Base-by-base conservation (phyloP, 1,139 yeast species). In the Candida sojae region DNA sequence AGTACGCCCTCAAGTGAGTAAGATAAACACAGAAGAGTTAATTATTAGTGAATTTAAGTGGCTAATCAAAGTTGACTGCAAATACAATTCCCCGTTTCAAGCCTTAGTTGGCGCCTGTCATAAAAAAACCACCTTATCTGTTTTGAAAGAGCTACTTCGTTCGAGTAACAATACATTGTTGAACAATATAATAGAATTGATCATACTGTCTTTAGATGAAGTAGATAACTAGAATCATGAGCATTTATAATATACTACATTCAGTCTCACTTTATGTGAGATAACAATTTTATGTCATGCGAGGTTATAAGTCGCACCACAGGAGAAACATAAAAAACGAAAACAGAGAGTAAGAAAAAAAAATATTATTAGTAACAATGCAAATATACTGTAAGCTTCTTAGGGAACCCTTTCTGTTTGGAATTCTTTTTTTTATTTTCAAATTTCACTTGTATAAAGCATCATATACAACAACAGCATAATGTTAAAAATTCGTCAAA, bases 401-500 rank as follows among this genome's bases (percentile, higher is more conserved):
- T 17, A 17, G 21, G 21, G 21, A 17, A 17, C 26, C 30, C 13
- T 12, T n/a, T 38, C 41, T 12, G 21, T 17, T 17, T 17, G 21
- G 21, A 17, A 17, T 17, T 17, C n/a, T n/a, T 26, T n/a, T 17
- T 35, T 10, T 13, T 1, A 35, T 26, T 4, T 17, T n/a, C 13
- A 23, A 33, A 12, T 10, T 21, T 12, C 10, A 21, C 30, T 11
- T n/a, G n/a, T 28, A 17, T 39, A 17, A 29, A 17, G 21, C 3
- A 17, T 17, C 21, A 17, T 17, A 26, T 8, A n/a, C 26, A 6
- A 13, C 44, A 39, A 17, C 21, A 8, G 13, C 23, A 28, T 13
- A 10, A 56, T 56, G 86, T 61, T 83, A 41, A 82, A 82, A 65
- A 73, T 83, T 46, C 82, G 86, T 52, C 83, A 80, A 57, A 64